Evolutionary conservation across 1,284 basidiomycete species (phyloP).

Genomic region (Leccinum fuscescens): DNA sequence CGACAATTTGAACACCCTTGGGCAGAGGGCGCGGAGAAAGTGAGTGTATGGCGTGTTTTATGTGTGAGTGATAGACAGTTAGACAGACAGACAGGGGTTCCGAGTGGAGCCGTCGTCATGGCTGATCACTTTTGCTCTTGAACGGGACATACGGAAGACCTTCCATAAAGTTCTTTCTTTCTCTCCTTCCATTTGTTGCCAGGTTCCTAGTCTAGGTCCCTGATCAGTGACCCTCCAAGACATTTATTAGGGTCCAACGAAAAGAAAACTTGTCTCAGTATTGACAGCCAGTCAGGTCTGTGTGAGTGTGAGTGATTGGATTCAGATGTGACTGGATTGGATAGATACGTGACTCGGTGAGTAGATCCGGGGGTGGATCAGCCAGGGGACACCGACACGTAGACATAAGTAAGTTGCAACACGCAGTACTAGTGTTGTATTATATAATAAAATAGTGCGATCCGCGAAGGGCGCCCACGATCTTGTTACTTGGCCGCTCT

Average conservation of each 20-base stretch:
- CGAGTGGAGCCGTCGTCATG: background rate
- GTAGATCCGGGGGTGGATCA: background rate
- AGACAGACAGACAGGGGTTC: background rate
- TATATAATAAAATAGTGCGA: background rate
- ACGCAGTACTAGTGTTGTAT: background rate
- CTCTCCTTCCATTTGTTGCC: background rate
- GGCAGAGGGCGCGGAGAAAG: background rate
- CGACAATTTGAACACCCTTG: background rate
- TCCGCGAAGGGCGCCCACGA: background rate
- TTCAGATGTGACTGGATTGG: background rate
- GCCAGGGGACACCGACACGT: background rate
- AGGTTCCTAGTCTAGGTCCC: background rate
- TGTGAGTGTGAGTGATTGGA: background rate
- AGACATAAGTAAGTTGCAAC: background rate
- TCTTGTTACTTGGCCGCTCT: background rate
- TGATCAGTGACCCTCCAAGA: no score
- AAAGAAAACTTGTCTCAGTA: no score
- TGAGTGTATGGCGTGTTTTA: background rate
- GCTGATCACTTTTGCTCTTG: background rate
- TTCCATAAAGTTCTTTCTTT: background rate
- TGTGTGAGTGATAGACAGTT: background rate
- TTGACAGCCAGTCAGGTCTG: no score
- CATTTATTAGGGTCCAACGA: no score
- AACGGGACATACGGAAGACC: background rate
- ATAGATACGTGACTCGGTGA: background rate